Conservation (phyloP, 2,329 filamentous ascomycete genomes). For the Fusarium nematophilum region DNA sequence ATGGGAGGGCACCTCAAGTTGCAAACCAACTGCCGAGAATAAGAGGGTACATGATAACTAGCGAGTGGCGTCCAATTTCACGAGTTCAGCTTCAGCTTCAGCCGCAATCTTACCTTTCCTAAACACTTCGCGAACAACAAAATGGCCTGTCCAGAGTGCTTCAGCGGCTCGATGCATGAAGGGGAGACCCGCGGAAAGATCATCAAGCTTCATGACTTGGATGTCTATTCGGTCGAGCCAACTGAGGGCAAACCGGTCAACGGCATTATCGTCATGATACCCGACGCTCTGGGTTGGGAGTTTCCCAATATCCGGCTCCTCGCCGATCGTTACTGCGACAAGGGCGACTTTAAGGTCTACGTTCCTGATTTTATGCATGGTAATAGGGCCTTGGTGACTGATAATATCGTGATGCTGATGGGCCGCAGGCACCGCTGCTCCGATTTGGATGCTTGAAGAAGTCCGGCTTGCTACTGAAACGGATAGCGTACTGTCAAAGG, state of each 20-base stretch:
- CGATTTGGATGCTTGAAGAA: slow-evolving; percentile 45
- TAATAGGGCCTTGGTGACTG: neutral
- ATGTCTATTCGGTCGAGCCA: neutral
- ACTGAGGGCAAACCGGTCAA: neutral
- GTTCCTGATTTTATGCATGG: slow-evolving; percentile 3
- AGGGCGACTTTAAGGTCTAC: neutral
- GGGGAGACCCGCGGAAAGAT: neutral
- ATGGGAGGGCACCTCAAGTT: no score
- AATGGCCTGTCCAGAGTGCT: slow-evolving; percentile 3
- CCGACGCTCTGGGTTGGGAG: slow-evolving; percentile 4
- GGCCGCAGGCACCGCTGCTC: slow-evolving; percentile 46
- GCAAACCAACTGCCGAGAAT: no score
- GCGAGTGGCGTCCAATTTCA: no score
- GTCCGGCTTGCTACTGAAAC: slow-evolving; percentile 40
- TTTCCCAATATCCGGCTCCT: neutral
- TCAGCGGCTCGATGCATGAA: neutral
- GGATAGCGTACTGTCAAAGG: slow-evolving; percentile 42
- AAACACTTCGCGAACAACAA: no score
- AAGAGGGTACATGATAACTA: no score
- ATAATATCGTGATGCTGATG: no score
- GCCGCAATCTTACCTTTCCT: no score
- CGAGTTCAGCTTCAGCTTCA: no score
- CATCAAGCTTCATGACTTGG: neutral
- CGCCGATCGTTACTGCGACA: neutral
- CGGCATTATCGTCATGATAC: neutral